Base-by-base conservation (phyloP, 768 basidiomycete genomes). In the Hypsizygus marmoreus region DNA sequence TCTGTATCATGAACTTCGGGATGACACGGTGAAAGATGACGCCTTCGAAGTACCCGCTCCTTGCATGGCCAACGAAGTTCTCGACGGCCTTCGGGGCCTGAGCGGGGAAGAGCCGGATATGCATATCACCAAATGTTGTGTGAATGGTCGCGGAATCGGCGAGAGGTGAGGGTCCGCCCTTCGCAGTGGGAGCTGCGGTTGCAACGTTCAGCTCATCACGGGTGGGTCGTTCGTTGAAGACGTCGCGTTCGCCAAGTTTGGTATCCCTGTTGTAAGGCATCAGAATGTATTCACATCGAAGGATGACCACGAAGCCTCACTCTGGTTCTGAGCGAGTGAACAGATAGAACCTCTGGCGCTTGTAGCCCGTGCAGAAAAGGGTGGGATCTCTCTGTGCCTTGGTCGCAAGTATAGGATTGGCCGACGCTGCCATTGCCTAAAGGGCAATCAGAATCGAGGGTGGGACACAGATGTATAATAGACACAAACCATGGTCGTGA, bases 1-100 rank as follows among this genome's bases (percentile, higher is more conserved):
- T 95, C 74, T 97, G 94, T 45, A 97, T 88, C 94, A 95, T 95
- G 61, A 99, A 99, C 69, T 99, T 98, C 50, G 91, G 81, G 62
- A 99, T 99, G 53, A 98, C 91, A 47, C 97, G 88, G 65, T 99
- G 97, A 75, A 98, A 97, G 59, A 97, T 81, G 47, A 97, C 75
- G 10, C 87, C 85, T 63, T 99, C 95, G 59, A 88, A 98, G 70
- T 88, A 98, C 2, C 91, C 84, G 54, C 85, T 90, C 55, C 89
- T 76, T 12, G 91, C 81, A 57, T 95, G 91, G 1, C 91, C 93
- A 17, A 95, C 88, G 67, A 99, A 98, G 72, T 97, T 99, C 70
- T 99, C 97, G 29, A 99, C 95, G 0, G 97, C 82, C 66, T 89
- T 97, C 3, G 97, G 97, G 4, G 91, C 89, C 44, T 91, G 84